Conservation (phyloP, 805 yeast species). For the Candida gorgasii region DNA sequence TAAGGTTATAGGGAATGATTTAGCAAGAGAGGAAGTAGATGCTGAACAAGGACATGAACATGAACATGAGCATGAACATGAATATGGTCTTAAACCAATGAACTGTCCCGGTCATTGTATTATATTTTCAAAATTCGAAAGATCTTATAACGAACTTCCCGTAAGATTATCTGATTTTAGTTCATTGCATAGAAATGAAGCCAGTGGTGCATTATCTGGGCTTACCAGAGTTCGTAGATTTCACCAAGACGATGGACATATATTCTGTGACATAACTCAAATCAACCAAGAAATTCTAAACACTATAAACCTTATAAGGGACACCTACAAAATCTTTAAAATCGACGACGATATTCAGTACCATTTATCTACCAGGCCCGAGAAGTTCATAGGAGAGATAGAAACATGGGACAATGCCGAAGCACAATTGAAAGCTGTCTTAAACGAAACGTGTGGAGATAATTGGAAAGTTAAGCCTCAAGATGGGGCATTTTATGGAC, state of each 20-base stretch:
- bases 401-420: conserved; percentile 88
- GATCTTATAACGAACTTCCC: conserved; percentile 86
- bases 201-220: conserved; percentile 92
- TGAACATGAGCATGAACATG: conserved; percentile 20
- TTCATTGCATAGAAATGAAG: conserved; percentile 90
- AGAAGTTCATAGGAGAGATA: conserved; percentile 70
- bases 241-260: conserved; percentile 98
- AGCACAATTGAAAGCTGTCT: conserved; percentile 54
- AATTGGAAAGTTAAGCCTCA: conserved; percentile 78
- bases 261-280: conserved; percentile 82
- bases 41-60: conserved; percentile 10
- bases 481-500: conserved; percentile 98
- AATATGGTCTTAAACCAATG: conserved; percentile 90
- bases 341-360: conserved; percentile 56
- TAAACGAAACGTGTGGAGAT: conserved; percentile 45
- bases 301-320: conserved; percentile 71
- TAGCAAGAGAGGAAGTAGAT: conserved; percentile 25
- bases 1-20: conserved; percentile 65
- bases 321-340: conserved; percentile 71
- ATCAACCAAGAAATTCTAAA: conserved; percentile 70
- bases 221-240: conserved; percentile 90
- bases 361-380: conserved; percentile 77
- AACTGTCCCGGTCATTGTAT: conserved; percentile 95
- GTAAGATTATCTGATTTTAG: conserved; percentile 85
- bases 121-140: conserved; percentile 69